These are phyloP conservation scores for Serendipita sp. DNA, from an alignment of 1,284 basidiomycete species.

Conservation along the genomic window DNA sequence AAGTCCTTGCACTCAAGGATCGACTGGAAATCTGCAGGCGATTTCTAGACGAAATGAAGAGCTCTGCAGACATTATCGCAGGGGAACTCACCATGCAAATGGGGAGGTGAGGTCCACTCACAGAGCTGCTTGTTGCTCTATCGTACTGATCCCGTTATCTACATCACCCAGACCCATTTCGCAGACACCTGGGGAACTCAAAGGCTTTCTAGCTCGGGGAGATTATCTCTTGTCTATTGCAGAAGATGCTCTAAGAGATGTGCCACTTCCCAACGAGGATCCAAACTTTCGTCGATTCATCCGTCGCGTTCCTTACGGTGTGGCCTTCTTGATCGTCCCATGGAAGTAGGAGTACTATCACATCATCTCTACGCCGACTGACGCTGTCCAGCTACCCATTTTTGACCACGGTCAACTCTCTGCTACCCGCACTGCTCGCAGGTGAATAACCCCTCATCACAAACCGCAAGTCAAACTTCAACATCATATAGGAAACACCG, in stretches of 20 bases:
- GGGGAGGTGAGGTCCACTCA: constrained; percentile 40
- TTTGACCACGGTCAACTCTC: constrained; percentile 76
- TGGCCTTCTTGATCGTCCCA: constrained; percentile 76
- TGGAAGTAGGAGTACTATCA: constrained; percentile 56
- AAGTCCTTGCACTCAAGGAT: constrained; percentile 48
- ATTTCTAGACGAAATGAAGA: constrained; percentile 70
- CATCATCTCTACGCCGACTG: not conserved
- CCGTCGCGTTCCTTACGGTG: constrained; percentile 68
- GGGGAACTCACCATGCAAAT: constrained; percentile 67
- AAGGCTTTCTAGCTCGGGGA: constrained; percentile 68
- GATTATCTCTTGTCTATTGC: constrained; percentile 80
- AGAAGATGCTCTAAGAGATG: constrained; percentile 57
- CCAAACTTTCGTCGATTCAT: constrained; percentile 76
- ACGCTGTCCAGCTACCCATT: constrained; percentile 59
- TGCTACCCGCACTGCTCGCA: constrained; percentile 76
- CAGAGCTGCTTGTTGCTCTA: constrained; percentile 9
- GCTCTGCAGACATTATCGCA: constrained; percentile 52
- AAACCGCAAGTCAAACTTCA: constrained; percentile 9
- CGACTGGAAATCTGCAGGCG: constrained; percentile 58
- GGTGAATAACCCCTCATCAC: constrained; percentile 12
- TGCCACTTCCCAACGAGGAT: constrained; percentile 60
- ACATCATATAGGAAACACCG: constrained; percentile 52
- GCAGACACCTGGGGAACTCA: constrained; percentile 65
- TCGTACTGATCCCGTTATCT: not conserved
- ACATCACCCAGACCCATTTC: constrained; percentile 48